These are phyloP conservation scores for Hymenoscyphus repandus DNA, from an alignment of 2,329 filamentous ascomycete genomes.

Conservation along the genomic window DNA sequence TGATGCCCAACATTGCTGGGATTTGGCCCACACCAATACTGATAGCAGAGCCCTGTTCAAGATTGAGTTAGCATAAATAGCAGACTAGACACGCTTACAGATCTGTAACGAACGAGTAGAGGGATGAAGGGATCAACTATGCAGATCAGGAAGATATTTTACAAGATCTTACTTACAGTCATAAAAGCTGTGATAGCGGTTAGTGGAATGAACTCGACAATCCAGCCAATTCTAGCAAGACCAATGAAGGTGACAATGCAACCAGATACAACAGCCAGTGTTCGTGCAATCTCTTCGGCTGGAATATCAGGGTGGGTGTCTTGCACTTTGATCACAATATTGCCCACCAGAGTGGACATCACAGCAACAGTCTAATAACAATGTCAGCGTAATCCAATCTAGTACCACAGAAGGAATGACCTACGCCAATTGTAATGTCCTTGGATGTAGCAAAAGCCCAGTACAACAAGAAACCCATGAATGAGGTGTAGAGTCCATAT, in stretches of 20 bases:
- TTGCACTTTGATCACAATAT: slow-evolving; percentile 64
- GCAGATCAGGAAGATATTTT: too few relatives aligned
- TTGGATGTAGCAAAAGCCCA: slow-evolving; percentile 99
- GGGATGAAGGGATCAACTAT: too few relatives aligned
- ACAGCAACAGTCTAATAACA: slow-evolving; percentile 75
- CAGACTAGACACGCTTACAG: too few relatives aligned
- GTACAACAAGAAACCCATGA: slow-evolving; percentile 91
- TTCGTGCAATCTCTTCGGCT: slow-evolving; percentile 67
- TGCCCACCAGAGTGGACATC: slow-evolving; percentile 85
- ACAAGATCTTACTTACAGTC: slow-evolving; percentile 51
- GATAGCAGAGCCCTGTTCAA: slow-evolving; percentile 62
- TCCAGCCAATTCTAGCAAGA: slow-evolving; percentile 74
- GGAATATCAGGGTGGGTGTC: slow-evolving; percentile 51
- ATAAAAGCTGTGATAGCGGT: slow-evolving; percentile 92
- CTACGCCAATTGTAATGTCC: slow-evolving; percentile 91
- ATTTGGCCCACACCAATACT: slow-evolving; percentile 84
- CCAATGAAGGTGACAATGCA: slow-evolving; percentile 75
- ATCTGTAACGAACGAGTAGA: too few relatives aligned
- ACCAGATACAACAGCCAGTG: slow-evolving; percentile 72
- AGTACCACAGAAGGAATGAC: slow-evolving; percentile 31
- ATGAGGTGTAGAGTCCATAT: slow-evolving; percentile 89
- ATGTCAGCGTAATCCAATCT: slow-evolving; percentile 11
- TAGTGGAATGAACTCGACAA: slow-evolving; percentile 89
- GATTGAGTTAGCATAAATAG: too few relatives aligned
- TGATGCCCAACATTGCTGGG: slow-evolving; percentile 79